Percentiles rank a stretch among this genome's conserved stretches.
phyloP scores from a whole-genome alignment of 2,329 filamentous ascomycete genomes.

The Leptodontidium sp. region DNA sequence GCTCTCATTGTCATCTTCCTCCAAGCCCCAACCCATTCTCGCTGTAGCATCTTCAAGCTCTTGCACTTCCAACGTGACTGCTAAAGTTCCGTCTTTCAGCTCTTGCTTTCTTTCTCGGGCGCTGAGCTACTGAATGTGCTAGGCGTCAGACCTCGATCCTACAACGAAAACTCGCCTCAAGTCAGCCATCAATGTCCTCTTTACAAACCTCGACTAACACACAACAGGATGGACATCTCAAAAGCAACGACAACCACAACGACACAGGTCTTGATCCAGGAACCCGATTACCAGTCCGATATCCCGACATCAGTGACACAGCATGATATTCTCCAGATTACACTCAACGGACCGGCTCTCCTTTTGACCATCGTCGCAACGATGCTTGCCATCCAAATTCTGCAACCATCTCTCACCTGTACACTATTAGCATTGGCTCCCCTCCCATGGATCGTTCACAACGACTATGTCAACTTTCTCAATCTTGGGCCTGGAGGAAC shows the following conservation, averaged over 20 bases:
- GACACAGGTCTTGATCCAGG: conserved; percentile 32
- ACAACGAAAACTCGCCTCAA: not conserved
- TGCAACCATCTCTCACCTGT: conserved; percentile 58
- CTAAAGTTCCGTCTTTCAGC: conserved; percentile 38
- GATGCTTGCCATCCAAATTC: conserved; percentile 60
- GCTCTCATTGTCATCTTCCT: conserved; percentile 25
- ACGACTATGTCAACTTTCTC: conserved; percentile 80
- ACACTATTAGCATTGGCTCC: conserved; percentile 60
- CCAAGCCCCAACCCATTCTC: conserved; percentile 1
- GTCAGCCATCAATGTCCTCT: conserved; percentile 65
- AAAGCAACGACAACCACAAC: conserved; percentile 28
- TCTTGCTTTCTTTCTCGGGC: conserved; percentile 38
- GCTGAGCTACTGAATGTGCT: conserved; percentile 43
- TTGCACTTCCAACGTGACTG: conserved; percentile 37
- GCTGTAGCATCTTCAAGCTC: conserved; percentile 19
- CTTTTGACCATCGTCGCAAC: conserved; percentile 60
- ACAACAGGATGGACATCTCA: conserved; percentile 30
- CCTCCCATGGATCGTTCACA: conserved; percentile 59
- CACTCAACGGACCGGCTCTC: conserved; percentile 42
- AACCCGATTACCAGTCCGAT: conserved; percentile 34
- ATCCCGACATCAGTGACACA: conserved; percentile 38
- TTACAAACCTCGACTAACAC: conserved; percentile 71
- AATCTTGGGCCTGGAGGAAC: conserved; percentile 83
- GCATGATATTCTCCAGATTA: conserved; percentile 43
- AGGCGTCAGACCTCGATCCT: conserved; percentile 58